Evolutionary conservation across 2,329 filamentous ascomycete species (phyloP), one percentile per base, ranked within the genome.

Genomic region (Fusarium nodosum): DNA sequence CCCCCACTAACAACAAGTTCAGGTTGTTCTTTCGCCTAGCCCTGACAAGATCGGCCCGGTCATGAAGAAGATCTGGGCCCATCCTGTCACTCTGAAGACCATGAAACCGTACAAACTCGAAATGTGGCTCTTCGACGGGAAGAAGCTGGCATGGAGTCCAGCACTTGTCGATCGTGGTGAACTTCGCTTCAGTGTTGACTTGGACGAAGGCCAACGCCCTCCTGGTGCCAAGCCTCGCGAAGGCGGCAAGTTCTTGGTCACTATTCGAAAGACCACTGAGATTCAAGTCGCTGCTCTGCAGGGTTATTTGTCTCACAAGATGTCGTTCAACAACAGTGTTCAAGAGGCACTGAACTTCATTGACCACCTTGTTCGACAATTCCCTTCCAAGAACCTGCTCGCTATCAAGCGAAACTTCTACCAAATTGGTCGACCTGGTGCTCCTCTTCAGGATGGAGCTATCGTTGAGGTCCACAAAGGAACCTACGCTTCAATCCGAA

Each of bases 291-390:
- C 84, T 5, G 83, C 86, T 1, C 84, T 98, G 0, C 80, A 85
- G 5, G 82, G 83, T 0, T 97, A 95, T 76, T 82, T 97, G 3
- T 74, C 83, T 2, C 85, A 88, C 48, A 81, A 86, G 61, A 82
- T 85, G 22, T 79, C 83, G 2, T 91, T 91, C 77, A 87, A 91
- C 75, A 88, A 87, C 38, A 81, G 85, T 22, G 89, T 95, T 22
- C 85, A 95, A 10, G 92, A 96, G 75, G 90, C 92, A 16, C 88
- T 98, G 78, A 97, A 92, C 77, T 97, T 97, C 75, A 83, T 97
- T 7, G 96, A 99, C 68, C 96, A 99, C 76, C 83, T 95, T 10
- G 84, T 99, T 57, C 92, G 96, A 7, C 89, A 97, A 78, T 85
- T 82, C n/a, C 93, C 96, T 0, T 90, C 90, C 0, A 81, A 88